Conservation (phyloP, 169 alveolate genomes). For the Plasmodium coatneyi region DNA sequence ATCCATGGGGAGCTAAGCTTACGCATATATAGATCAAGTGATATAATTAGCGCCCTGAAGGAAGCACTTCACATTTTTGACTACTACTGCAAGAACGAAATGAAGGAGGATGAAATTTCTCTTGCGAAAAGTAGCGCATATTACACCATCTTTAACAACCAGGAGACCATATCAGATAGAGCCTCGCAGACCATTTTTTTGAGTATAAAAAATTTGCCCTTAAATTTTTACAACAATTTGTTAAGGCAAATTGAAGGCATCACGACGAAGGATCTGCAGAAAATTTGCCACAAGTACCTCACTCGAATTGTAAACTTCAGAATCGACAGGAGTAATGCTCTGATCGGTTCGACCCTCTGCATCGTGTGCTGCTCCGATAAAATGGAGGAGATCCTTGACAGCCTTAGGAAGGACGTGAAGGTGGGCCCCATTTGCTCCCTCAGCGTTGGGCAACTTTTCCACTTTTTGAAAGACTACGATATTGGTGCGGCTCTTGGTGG, state of each 20-base stretch:
- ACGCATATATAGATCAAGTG: slow-evolving; percentile 57
- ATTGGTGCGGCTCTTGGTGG: neutral
- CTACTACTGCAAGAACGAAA: slow-evolving; percentile 37
- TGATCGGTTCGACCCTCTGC: slow-evolving; percentile 54
- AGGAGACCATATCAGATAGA: slow-evolving; percentile 78
- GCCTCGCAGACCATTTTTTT: slow-evolving; percentile 76
- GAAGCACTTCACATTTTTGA: slow-evolving; percentile 75
- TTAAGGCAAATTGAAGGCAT: slow-evolving; percentile 14
- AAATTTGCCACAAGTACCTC: slow-evolving; percentile 15
- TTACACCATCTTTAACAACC: slow-evolving; percentile 77
- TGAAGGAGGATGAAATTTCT: slow-evolving; percentile 74
- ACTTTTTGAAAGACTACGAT: slow-evolving; percentile 17
- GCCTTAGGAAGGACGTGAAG: slow-evolving; percentile 2
- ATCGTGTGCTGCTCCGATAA: slow-evolving; percentile 42
- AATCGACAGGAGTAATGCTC: slow-evolving; percentile 20
- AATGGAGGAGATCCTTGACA: slow-evolving; percentile 9
- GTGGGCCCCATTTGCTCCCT: slow-evolving; percentile 26
- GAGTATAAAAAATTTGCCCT: slow-evolving; percentile 75
- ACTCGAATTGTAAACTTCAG: slow-evolving; percentile 31
- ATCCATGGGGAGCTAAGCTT: slow-evolving; percentile 81
- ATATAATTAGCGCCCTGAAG: slow-evolving; percentile 69
- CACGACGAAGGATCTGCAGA: slow-evolving; percentile 8
- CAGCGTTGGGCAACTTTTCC: slow-evolving; percentile 12
- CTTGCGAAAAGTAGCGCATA: slow-evolving; percentile 79
- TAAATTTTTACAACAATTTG: slow-evolving; percentile 30